Percentiles rank a stretch among this genome's conserved stretches.
Conservation (phyloP, 768 basidiomycete species). For the Pleurotus sapidus region DNA sequence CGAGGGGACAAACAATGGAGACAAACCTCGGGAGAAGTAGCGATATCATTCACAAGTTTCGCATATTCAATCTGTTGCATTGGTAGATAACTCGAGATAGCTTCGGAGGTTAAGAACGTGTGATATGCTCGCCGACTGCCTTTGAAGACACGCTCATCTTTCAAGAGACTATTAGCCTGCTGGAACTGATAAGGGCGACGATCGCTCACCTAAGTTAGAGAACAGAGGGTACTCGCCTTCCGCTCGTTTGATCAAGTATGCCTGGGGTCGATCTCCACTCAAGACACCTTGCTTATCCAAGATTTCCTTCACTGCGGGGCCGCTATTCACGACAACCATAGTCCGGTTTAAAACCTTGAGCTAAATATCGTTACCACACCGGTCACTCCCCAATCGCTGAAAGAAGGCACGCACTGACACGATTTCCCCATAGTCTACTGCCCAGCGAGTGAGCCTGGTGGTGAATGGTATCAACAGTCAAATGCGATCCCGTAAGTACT, state of each 20-base stretch:
- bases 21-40: conserved; percentile 11
- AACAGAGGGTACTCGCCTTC: conserved; percentile 11
- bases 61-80: conserved; percentile 20
- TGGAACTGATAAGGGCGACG: not conserved
- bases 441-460: not conserved
- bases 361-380: not conserved
- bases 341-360: conserved; percentile 17
- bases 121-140: conserved; percentile 15
- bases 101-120: conserved; percentile 13
- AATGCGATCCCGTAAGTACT: not conserved
- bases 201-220: not conserved
- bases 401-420: not conserved
- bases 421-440: not conserved
- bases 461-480: not conserved
- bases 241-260: conserved; percentile 14
- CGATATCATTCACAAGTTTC: conserved; percentile 13
- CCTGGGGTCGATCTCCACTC: conserved; percentile 16
- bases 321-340: conserved; percentile 19
- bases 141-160: conserved; percentile 17
- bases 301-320: conserved; percentile 16
- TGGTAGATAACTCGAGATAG: conserved; percentile 12
- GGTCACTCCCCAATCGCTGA: too few relatives aligned
- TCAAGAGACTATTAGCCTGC: not conserved
- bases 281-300: conserved; percentile 19
- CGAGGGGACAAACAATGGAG: conserved; percentile 8